Conservation (phyloP, 176 grass and related monocot species). For the Calamus simplicifolius region DNA sequence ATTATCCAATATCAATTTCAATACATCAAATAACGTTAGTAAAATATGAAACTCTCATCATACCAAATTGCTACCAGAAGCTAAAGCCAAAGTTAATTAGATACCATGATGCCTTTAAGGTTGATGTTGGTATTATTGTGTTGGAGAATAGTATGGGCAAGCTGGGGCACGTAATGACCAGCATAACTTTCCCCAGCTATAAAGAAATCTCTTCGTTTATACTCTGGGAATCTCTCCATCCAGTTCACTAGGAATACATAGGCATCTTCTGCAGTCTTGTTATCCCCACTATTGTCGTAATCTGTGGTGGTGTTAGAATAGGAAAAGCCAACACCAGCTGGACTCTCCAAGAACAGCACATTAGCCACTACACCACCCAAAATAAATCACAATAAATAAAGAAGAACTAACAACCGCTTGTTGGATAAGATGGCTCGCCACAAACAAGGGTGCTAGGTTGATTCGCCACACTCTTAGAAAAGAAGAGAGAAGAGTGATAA, state of each 20-base stretch:
- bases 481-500: too few species aligned
- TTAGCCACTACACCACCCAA: conserved; percentile 41
- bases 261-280: conserved; percentile 51
- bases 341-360: conserved; percentile 92
- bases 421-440: too few species aligned
- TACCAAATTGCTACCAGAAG: too few species aligned
- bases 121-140: conserved; percentile 43
- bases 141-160: conserved; percentile 54
- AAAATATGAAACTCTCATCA: too few species aligned
- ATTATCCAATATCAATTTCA: neutral
- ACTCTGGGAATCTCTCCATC: conserved; percentile 76
- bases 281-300: conserved; percentile 49
- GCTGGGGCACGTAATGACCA: conserved; percentile 81
- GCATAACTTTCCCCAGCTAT: conserved; percentile 82
- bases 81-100: too few species aligned
- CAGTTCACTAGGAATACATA: conserved; percentile 51
- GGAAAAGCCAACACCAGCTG: conserved; percentile 79
- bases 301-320: conserved; percentile 92
- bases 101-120: conserved; percentile 81
- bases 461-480: too few species aligned
- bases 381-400: too few species aligned
- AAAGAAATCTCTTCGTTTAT: conserved; percentile 76
- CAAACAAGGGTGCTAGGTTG: too few species aligned
- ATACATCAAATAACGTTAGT: neutral
- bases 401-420: too few species aligned